These are phyloP conservation scores for Pythium periplocum DNA, from an alignment of 352 stramenopile species.

Conservation along the genomic window DNA sequence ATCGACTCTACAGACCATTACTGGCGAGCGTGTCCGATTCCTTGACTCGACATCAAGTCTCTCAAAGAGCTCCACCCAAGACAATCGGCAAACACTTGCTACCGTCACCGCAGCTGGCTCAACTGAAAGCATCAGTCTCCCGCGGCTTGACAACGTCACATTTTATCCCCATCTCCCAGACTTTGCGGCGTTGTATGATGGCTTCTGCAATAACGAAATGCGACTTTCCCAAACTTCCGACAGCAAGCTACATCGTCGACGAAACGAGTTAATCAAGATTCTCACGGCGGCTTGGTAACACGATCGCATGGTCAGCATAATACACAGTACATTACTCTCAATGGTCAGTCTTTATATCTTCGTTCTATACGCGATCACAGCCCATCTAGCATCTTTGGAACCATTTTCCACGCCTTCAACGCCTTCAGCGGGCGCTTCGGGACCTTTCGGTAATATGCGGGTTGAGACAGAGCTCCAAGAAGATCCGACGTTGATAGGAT, in stretches of 20 bases:
- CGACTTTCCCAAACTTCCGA: background rate
- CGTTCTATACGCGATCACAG: too few species aligned
- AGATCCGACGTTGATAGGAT: conserved; percentile 15
- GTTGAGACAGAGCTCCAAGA: conserved; percentile 21
- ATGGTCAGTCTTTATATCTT: too few species aligned
- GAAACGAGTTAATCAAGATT: conserved; percentile 15
- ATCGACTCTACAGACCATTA: conserved; percentile 7
- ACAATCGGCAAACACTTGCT: too few species aligned
- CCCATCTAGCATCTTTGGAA: background rate
- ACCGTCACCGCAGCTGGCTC: background rate
- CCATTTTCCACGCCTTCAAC: conserved; percentile 66
- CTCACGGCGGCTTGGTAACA: conserved; percentile 11
- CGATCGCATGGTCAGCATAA: too few species aligned
- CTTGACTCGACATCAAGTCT: too few species aligned
- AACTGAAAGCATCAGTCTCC: background rate
- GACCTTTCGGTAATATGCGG: conserved; percentile 55
- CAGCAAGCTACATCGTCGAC: conserved; percentile 10
- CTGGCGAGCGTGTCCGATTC: background rate
- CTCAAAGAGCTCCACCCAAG: too few species aligned
- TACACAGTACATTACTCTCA: too few species aligned
- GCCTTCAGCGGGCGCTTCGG: conserved; percentile 63
- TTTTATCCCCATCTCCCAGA: conserved; percentile 10
- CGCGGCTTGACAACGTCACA: background rate
- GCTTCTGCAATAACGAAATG: conserved; percentile 6
- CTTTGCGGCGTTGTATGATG: conserved; percentile 5